A percentile compares a stretch with the other conserved stretches of the same genome.
Conservation (phyloP, 2,329 filamentous ascomycete genomes). For the Seiridium unicorne region DNA sequence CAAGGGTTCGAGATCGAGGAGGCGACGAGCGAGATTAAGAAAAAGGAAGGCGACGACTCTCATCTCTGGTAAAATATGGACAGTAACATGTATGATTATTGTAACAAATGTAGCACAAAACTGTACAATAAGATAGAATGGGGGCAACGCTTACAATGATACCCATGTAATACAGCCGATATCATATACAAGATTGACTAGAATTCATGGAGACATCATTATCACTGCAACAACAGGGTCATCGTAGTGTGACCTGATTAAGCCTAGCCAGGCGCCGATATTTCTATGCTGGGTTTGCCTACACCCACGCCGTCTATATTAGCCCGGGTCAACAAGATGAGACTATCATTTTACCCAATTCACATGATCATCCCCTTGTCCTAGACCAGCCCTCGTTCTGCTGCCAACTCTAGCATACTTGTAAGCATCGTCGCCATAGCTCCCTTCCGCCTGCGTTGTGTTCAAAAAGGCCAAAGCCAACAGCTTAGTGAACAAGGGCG, state of each 20-base stretch:
- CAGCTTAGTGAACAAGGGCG: constrained; percentile 38
- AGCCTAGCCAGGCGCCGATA: no score
- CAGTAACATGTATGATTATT: background rate
- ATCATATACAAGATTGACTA: no score
- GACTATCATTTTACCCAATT: background rate
- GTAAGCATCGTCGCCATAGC: no score
- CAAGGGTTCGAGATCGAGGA: constrained; percentile 19
- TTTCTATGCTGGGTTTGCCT: no score
- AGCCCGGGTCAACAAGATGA: background rate
- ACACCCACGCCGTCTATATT: no score
- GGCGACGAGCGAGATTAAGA: constrained; percentile 11
- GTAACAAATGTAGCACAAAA: background rate
- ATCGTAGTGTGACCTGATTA: no score
- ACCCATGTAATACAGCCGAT: background rate
- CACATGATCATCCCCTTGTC: background rate
- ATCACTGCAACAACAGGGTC: no score
- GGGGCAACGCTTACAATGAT: background rate
- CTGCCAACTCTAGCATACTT: background rate
- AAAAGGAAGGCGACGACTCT: constrained; percentile 12
- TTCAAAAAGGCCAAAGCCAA: constrained; percentile 9
- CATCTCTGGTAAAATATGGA: constrained; percentile 2
- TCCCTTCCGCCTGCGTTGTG: background rate
- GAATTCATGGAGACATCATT: no score
- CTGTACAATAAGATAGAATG: background rate
- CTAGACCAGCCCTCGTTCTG: background rate